A percentile compares a stretch with the other conserved stretches of the same genome.
phyloP scores from a whole-genome alignment of 192 early-diverging fungal species.

The Spizellomyces sp. region DNA sequence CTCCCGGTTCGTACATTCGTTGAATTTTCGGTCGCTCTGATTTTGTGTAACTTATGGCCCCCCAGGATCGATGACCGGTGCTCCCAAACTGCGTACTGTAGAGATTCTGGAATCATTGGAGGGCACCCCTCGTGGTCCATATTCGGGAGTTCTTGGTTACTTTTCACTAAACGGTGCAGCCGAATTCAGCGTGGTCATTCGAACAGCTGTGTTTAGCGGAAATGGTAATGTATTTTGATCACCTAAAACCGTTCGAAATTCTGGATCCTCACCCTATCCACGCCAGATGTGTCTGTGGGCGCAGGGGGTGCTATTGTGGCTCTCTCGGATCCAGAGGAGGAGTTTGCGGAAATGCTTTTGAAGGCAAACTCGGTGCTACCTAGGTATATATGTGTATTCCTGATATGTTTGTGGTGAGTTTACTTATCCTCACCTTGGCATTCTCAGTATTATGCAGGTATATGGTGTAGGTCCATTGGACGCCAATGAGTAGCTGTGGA shows the following conservation, averaged over 20 bases:
- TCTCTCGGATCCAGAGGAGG: slow-evolving; percentile 80
- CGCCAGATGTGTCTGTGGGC: slow-evolving; percentile 72
- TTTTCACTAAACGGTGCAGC: slow-evolving; percentile 67
- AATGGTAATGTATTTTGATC: slow-evolving; percentile 1
- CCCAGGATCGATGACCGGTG: slow-evolving; percentile 93
- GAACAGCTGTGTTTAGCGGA: slow-evolving; percentile 73
- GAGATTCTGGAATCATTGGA: slow-evolving; percentile 80
- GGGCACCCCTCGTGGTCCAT: slow-evolving; percentile 69
- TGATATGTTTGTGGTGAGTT: neutral
- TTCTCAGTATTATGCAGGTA: neutral
- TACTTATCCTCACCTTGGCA: neutral
- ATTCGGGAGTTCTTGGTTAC: slow-evolving; percentile 91
- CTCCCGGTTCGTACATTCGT: slow-evolving; percentile 60
- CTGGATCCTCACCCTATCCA: neutral
- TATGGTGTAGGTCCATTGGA: neutral
- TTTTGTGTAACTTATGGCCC: neutral
- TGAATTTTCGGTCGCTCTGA: neutral
- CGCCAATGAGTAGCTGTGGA: neutral
- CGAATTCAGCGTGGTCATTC: slow-evolving; percentile 88
- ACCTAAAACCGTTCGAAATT: neutral
- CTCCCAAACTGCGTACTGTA: slow-evolving; percentile 87
- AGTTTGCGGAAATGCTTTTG: slow-evolving; percentile 85
- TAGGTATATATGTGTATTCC: slow-evolving; percentile 21
- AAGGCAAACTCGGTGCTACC: slow-evolving; percentile 64
- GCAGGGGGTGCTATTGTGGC: slow-evolving; percentile 93